Percentiles rank a stretch among this genome's conserved stretches.
These are phyloP conservation scores for Naegleria fowleri DNA, from an alignment of 208 protist species.

Conservation along the genomic window DNA sequence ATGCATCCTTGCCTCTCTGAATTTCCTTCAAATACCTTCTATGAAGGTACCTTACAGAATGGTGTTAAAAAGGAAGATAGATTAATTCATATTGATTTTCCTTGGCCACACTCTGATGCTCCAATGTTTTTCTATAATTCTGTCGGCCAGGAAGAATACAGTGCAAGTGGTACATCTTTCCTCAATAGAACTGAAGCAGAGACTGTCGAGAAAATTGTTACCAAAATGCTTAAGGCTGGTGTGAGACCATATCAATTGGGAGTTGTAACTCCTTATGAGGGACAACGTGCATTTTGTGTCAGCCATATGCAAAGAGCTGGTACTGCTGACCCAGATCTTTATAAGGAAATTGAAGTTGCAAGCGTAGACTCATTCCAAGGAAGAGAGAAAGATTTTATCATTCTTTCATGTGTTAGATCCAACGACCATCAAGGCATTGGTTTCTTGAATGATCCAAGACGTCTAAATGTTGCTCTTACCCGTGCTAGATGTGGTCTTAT, in stretches of 20 bases:
- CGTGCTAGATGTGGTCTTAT: conserved; percentile 88
- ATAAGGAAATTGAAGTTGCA: conserved; percentile 80
- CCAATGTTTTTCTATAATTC: conserved; percentile 91
- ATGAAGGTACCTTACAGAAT: conserved; percentile 93
- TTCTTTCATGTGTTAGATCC: conserved; percentile 90
- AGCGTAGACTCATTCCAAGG: conserved; percentile 92
- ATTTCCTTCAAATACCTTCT: conserved; percentile 93
- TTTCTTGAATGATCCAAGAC: conserved; percentile 84
- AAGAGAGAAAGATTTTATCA: conserved; percentile 96
- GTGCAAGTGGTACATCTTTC: conserved; percentile 84
- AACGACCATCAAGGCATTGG: conserved; percentile 90
- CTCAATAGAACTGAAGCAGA: conserved; percentile 86
- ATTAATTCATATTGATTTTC: conserved; percentile 59
- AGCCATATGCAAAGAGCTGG: conserved; percentile 72
- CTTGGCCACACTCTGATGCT: conserved; percentile 70
- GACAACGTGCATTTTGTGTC: conserved; percentile 83
- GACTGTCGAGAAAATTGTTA: conserved; percentile 81
- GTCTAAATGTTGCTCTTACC: conserved; percentile 95
- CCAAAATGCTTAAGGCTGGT: conserved; percentile 67
- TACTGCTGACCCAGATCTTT: conserved; percentile 55
- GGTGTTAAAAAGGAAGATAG: conserved; percentile 75
- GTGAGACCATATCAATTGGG: conserved; percentile 82
- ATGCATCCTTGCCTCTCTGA: conserved; percentile 93
- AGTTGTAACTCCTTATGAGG: conserved; percentile 95
- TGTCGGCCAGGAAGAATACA: conserved; percentile 80